Evolutionary conservation across 2,329 filamentous ascomycete genomes (phyloP).

Genomic region (Sclerotinia sclerotiorum): DNA sequence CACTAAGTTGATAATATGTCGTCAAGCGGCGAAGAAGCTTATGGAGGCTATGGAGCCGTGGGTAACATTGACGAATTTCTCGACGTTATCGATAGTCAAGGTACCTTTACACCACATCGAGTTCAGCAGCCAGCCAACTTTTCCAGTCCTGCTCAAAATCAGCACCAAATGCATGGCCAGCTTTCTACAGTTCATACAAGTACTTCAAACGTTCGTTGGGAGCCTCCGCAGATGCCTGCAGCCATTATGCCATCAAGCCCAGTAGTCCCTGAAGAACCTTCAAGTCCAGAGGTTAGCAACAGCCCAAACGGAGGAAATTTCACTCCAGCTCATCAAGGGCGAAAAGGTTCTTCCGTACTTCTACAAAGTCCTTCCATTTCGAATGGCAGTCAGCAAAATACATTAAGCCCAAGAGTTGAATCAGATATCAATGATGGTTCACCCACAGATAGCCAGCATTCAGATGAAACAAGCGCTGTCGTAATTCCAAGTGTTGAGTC

Average conservation of each 20-base stretch:
- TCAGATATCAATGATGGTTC: not conserved
- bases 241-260: not conserved
- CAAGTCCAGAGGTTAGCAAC: not conserved
- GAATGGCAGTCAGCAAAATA: not conserved
- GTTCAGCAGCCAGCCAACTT: conserved; percentile 1
- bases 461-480: not conserved
- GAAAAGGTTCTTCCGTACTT: not conserved
- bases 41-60: not conserved
- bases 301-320: not conserved
- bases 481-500: conserved; percentile 3
- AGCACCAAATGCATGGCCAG: not conserved
- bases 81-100: not conserved
- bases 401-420: not conserved
- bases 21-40: not conserved
- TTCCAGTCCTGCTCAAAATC: not conserved
- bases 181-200: not conserved
- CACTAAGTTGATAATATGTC: not conserved
- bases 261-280: not conserved
- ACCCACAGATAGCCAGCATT: not conserved
- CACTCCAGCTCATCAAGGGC: not conserved
- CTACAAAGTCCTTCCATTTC: not conserved
- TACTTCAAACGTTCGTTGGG: not conserved
- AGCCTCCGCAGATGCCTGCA: not conserved
- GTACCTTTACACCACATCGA: not conserved
- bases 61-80: not conserved